Evolutionary conservation across 139 green algal species (phyloP), one percentile per base, ranked within the genome.

Genomic region (Astrephomene gubernaculifera): DNA sequence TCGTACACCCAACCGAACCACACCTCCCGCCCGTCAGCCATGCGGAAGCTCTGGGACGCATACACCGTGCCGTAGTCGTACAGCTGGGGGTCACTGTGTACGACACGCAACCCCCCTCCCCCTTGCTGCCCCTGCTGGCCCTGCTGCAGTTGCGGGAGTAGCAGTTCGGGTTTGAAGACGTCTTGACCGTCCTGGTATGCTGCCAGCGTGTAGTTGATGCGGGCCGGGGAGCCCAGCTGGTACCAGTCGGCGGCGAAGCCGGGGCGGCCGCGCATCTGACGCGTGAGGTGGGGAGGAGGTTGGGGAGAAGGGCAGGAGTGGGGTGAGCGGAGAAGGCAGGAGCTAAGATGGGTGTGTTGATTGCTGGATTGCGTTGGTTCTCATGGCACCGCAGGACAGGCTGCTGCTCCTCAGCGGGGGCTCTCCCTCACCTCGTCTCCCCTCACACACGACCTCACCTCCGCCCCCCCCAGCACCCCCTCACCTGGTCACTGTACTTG

Each of bases 61-160:
- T 93, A 93, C 38, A 93, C 71, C 6, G 54, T 64, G 25, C 90
- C 90, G 49, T 88, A 90, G 68, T 93, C 90, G 6, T 86, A 25
- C 52, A 67, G 79, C 33, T 57, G 73, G 9, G 75, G 73, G 5
- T 54, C 29, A 36, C 79, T 84, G 41, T 17, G 52, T 9, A 85
- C 31, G 0, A 39, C 31, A 0, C 60, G 31, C 29, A 7, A 31
- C 17, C 25, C 27, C 5, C 27, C 35, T 45, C 36, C 73, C 9
- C 25, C 38, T 22, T 24, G 19, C 54, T 10, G 60, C 43, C 75
- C 2, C 39, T 25, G 36, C 54, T 21, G 49, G 24, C 21, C 39
- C 21, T 38, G 4, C 3, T 60, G 60, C 60, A 57, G 76, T 41
- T 43, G 63, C 31, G 78, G 78, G 43, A 74, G 78, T 63, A 84